Evolutionary conservation across 2,329 filamentous ascomycete genomes (phyloP).

Genomic region (Fonsecaea monophora): DNA sequence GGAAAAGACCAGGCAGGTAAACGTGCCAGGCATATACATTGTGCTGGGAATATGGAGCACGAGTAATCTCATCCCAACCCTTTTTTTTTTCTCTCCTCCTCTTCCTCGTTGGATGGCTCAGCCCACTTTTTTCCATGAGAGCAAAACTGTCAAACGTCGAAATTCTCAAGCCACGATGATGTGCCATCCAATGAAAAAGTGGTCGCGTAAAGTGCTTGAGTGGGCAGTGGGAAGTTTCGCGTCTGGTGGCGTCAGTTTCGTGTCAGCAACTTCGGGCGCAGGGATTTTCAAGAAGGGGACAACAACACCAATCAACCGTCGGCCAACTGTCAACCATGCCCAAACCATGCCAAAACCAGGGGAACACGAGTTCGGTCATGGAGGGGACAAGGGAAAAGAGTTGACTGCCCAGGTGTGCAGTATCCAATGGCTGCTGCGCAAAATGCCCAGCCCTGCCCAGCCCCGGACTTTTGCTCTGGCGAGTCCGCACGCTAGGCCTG

Average conservation of each 20-base stretch:
- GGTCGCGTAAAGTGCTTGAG: constrained; percentile 8
- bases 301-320: not conserved
- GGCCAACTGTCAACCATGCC: not conserved
- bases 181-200: constrained; percentile 14
- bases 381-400: not conserved
- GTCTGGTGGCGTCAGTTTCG: constrained; percentile 24
- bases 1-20: not conserved
- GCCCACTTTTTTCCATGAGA: constrained; percentile 1
- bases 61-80: constrained; percentile 13
- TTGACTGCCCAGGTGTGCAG: no score
- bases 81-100: not conserved
- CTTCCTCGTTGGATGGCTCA: constrained; percentile 2
- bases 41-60: no score
- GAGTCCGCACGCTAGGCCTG: constrained; percentile 23
- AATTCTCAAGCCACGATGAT: constrained; percentile 1
- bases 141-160: not conserved
- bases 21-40: not conserved
- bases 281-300: constrained; percentile 12
- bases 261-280: constrained; percentile 11
- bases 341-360: not conserved
- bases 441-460: constrained; percentile 2
- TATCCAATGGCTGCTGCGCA: not conserved
- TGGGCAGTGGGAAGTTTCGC: constrained; percentile 11
- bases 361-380: constrained; percentile 17
- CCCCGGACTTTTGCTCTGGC: constrained; percentile 24